Percentiles rank a stretch among this genome's conserved stretches.
phyloP scores from a whole-genome alignment of 2,329 filamentous ascomycete species.

The Trichocomaceae sp. region DNA sequence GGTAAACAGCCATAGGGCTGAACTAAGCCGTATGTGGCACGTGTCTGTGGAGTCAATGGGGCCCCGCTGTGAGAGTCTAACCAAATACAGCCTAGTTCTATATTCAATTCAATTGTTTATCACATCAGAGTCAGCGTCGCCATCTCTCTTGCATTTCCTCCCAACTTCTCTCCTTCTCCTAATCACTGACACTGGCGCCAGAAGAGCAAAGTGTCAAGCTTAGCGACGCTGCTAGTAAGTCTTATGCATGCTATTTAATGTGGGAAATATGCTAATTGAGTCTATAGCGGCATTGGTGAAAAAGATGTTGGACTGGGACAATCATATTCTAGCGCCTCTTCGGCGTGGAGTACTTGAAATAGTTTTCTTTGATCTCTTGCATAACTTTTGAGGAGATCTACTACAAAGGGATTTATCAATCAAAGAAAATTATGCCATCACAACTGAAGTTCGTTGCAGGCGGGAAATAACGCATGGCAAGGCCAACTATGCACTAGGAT shows the following conservation, averaged over 20 bases:
- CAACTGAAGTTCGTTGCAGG: background rate
- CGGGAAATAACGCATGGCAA: background rate
- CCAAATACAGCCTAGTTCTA: background rate
- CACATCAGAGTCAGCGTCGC: background rate
- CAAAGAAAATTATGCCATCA: too few species aligned
- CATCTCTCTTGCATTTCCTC: background rate
- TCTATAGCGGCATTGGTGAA: background rate
- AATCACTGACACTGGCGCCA: background rate
- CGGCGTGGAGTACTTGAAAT: too few species aligned
- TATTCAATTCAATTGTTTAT: background rate
- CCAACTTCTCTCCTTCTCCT: background rate
- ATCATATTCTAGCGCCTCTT: too few species aligned
- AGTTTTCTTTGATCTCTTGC: too few species aligned
- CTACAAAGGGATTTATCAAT: too few species aligned
- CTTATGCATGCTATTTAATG: background rate
- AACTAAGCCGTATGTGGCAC: background rate
- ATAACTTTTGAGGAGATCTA: too few species aligned
- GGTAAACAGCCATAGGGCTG: background rate
- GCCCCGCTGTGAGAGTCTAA: background rate
- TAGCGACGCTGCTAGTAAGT: too few species aligned
- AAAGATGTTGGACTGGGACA: too few species aligned
- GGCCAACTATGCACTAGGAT: background rate
- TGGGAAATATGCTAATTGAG: background rate
- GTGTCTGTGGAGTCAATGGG: background rate
- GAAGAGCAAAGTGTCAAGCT: too few species aligned